Conservation (phyloP, 2,329 filamentous ascomycete genomes). For the Monosporascus ibericus region DNA sequence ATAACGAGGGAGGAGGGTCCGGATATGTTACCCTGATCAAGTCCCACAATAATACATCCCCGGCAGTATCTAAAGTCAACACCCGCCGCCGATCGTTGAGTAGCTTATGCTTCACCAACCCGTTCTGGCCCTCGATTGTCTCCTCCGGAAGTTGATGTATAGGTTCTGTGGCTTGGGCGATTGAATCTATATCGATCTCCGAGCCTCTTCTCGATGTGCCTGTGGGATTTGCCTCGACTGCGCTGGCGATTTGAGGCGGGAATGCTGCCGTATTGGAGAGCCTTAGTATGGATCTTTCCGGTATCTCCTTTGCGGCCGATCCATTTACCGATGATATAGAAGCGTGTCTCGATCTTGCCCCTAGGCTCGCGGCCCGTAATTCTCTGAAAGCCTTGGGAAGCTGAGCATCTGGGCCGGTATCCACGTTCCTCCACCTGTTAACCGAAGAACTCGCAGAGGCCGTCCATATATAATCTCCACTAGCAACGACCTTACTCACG, state of each 20-base stretch:
- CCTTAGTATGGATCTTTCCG: constrained; percentile 69
- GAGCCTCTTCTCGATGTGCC: constrained; percentile 48
- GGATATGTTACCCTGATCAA: constrained; percentile 62
- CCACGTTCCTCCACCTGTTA: constrained; percentile 83
- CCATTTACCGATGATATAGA: constrained; percentile 28
- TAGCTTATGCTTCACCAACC: constrained; percentile 85
- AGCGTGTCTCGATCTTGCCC: constrained; percentile 31
- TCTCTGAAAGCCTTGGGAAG: constrained; percentile 50
- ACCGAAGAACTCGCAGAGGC: constrained; percentile 87
- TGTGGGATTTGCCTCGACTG: constrained; percentile 45
- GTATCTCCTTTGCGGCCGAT: constrained; percentile 57
- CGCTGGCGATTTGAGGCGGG: constrained; percentile 48
- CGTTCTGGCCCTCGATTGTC: constrained; percentile 91
- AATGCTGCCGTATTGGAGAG: constrained; percentile 81
- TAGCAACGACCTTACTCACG: constrained; percentile 61
- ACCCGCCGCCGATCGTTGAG: constrained; percentile 87
- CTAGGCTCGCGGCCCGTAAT: constrained; percentile 33
- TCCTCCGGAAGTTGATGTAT: constrained; percentile 66
- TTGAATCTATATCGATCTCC: constrained; percentile 46
- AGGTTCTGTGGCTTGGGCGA: constrained; percentile 48
- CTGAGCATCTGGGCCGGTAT: constrained; percentile 68
- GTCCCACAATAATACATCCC: constrained; percentile 94
- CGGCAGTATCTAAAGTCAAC: constrained; percentile 87
- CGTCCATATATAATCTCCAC: constrained; percentile 79
- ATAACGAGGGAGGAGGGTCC: neutral